Evolutionary conservation across 2,329 filamentous ascomycete species (phyloP), one percentile per base, ranked within the genome.

Genomic region (Aureobasidium uvarum): DNA sequence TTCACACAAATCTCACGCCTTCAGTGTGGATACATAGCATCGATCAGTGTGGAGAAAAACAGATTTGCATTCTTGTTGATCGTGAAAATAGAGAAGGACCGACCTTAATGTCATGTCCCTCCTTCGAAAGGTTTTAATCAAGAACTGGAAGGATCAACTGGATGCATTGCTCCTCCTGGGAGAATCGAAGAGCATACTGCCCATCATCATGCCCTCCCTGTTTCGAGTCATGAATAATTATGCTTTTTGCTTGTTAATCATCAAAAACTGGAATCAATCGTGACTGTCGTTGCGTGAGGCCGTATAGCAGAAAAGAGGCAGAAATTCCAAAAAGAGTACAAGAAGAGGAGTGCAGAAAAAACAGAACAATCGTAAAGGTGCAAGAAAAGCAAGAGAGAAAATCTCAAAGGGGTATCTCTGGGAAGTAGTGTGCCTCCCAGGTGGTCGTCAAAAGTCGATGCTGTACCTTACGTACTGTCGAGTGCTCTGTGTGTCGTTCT

Each of bases 231-330:
- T 54, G 51, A 31, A 10, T 25, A 39, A 23, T 23, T 39, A 54
- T 54, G 51, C 51, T 39, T 54, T 23, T 41, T 11, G 48, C 48
- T 51, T 51, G 25, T 51, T 16, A 20, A 51, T 51, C 48, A 33
- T 51, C 28, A 51, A 51, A 46, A 33, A 14, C 16, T 28, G 48
- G 18, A 31, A 51, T n/a, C 25, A 46, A 51, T 51, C 48, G 48
- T 51, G 48, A 51, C 48, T 51, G 48, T 51, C 48, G 48, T 51
- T 51, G 48, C 48, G 2, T 51, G 25, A 31, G 48, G 48, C 48
- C 48, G 48, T 51, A 51, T 33, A 51, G 48, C 48, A 51, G 25
- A 51, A n/a, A 33, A 18, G 48, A 50, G 14, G 46, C 46, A 50
- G 13, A 28, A 50, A 13, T 50, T 25, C 16, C 3, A 8, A 51